Percentiles rank a stretch among this genome's conserved stretches.
phyloP scores from a whole-genome alignment of 495 filamentous ascomycete species.

The Chaetomium cochliodes region DNA sequence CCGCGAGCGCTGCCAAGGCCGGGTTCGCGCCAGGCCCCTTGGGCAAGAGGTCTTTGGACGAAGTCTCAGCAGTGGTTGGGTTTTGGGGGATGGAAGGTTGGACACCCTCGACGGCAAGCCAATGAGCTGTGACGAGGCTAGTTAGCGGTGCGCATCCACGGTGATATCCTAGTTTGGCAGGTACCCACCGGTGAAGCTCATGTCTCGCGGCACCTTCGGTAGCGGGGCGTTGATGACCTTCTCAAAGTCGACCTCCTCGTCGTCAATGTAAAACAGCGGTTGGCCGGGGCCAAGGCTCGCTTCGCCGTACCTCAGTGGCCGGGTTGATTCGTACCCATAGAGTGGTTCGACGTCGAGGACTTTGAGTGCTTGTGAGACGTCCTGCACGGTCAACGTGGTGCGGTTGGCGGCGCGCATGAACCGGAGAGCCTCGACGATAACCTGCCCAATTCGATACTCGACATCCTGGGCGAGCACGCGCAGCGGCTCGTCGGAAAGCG shows the following conservation, averaged over 20 bases:
- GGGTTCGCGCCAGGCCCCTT: slow-evolving; percentile 86
- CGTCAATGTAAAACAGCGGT: slow-evolving; percentile 94
- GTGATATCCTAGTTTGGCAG: background rate
- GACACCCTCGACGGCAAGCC: slow-evolving; percentile 93
- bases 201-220: slow-evolving; percentile 91
- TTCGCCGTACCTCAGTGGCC: slow-evolving; percentile 86
- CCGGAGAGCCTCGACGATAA: slow-evolving; percentile 88
- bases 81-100: slow-evolving; percentile 96
- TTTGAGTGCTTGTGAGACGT: slow-evolving; percentile 76
- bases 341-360: slow-evolving; percentile 90
- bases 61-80: slow-evolving; percentile 75
- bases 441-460: slow-evolving; percentile 88
- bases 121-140: slow-evolving; percentile 63
- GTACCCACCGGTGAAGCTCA: slow-evolving; percentile 78
- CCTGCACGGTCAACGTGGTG: slow-evolving; percentile 77
- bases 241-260: slow-evolving; percentile 98
- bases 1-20: slow-evolving; percentile 75
- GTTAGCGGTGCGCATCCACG: slow-evolving; percentile 13
- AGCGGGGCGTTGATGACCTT: slow-evolving; percentile 95
- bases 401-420: slow-evolving; percentile 89
- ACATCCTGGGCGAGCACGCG: slow-evolving; percentile 87
- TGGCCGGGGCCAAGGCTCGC: slow-evolving; percentile 92
- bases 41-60: slow-evolving; percentile 77
- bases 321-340: slow-evolving; percentile 89
- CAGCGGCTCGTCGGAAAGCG: slow-evolving; percentile 75